Evolutionary conservation across 2,329 filamentous ascomycete genomes (phyloP).

Genomic region (Arthrinium phaeospermum): DNA sequence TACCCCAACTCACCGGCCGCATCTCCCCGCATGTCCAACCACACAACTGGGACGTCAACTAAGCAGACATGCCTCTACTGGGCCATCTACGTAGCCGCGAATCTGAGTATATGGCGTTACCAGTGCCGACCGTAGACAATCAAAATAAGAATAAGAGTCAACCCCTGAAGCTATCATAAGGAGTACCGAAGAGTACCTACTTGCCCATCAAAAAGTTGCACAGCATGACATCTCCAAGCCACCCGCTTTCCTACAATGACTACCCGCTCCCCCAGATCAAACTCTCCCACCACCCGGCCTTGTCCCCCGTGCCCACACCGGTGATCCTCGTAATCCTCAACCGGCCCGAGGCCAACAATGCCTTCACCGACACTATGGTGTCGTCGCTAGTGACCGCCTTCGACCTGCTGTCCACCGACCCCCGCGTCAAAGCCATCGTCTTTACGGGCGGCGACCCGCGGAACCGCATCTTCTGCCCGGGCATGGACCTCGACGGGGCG

Average conservation of each 20-base stretch:
- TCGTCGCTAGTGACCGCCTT: slow-evolving; percentile 63
- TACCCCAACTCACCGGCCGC: slow-evolving; percentile 6
- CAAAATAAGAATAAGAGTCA: not conserved
- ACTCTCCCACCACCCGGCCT: slow-evolving; percentile 54
- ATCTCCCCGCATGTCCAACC: slow-evolving; percentile 3
- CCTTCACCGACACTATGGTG: slow-evolving; percentile 70
- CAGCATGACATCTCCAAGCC: slow-evolving; percentile 24
- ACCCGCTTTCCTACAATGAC: slow-evolving; percentile 45
- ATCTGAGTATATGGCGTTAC: slow-evolving; percentile 2
- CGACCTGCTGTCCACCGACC: slow-evolving; percentile 55
- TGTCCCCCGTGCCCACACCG: slow-evolving; percentile 61
- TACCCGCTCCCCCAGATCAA: slow-evolving; percentile 50
- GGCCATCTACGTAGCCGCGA: not conserved
- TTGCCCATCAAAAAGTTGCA: not conserved
- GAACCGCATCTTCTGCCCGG: slow-evolving; percentile 62
- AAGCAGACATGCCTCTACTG: not conserved
- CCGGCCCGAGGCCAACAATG: slow-evolving; percentile 71
- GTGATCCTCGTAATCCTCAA: slow-evolving; percentile 69
- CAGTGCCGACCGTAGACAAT: not conserved
- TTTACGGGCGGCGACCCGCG: slow-evolving; percentile 56
- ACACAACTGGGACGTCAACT: not conserved
- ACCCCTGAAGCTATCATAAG: not conserved
- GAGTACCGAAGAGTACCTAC: not conserved
- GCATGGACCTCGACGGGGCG: slow-evolving; percentile 56
- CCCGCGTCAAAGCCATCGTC: slow-evolving; percentile 60